phyloP scores from a whole-genome alignment of 2,329 filamentous ascomycete genomes.

The Phialophora expanda region DNA sequence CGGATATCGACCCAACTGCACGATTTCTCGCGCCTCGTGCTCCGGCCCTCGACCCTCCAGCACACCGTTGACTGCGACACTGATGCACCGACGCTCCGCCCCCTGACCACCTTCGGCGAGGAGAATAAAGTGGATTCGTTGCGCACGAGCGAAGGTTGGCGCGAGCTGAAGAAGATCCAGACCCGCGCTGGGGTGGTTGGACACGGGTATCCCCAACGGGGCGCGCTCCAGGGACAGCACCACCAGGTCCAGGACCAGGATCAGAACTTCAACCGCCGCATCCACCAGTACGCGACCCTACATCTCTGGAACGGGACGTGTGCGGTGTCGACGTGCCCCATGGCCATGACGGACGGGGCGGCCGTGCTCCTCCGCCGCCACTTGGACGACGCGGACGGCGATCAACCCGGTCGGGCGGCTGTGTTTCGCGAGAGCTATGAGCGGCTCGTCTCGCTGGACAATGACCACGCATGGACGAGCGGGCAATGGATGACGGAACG shows the following conservation, averaged over 20 bases:
- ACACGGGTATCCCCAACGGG: slow-evolving; percentile 57
- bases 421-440: slow-evolving; percentile 41
- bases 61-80: slow-evolving; percentile 35
- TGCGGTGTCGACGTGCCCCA: slow-evolving; percentile 68
- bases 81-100: slow-evolving; percentile 32
- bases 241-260: not conserved
- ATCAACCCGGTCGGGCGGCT: slow-evolving; percentile 29
- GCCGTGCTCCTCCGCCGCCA: slow-evolving; percentile 42
- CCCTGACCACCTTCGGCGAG: slow-evolving; percentile 37
- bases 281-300: slow-evolving; percentile 62
- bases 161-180: slow-evolving; percentile 59
- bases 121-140: slow-evolving; percentile 33
- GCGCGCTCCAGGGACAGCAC: not conserved
- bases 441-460: slow-evolving; percentile 41
- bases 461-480: slow-evolving; percentile 44
- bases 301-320: slow-evolving; percentile 66
- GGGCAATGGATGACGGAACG: slow-evolving; percentile 51
- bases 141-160: slow-evolving; percentile 68
- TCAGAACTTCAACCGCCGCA: slow-evolving; percentile 54
- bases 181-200: slow-evolving; percentile 64
- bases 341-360: slow-evolving; percentile 62
- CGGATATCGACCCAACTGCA: slow-evolving; percentile 31
- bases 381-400: slow-evolving; percentile 23
- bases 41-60: slow-evolving; percentile 29
- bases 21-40: slow-evolving; percentile 32